A percentile compares a stretch with the other conserved stretches of the same genome.
Evolutionary conservation across 148 eudicot species (phyloP).

Genomic region (Fagopyrum homotropicum): DNA sequence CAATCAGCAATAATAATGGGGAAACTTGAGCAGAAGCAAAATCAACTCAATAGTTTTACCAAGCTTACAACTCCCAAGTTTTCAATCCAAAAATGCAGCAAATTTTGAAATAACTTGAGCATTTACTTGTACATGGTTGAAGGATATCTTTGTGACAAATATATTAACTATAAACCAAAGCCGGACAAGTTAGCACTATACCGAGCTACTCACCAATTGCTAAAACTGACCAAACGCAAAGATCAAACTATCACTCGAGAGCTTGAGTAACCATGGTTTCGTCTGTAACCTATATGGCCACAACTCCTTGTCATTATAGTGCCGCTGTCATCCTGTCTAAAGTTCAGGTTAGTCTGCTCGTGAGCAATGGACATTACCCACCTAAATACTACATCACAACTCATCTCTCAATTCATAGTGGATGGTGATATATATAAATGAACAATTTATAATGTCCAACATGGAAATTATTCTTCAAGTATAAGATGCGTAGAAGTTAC

Average conservation of each 20-base stretch:
- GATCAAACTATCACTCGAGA: too few relatives aligned
- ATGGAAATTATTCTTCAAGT: background rate
- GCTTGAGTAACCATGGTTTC: too few relatives aligned
- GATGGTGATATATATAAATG: too few relatives aligned
- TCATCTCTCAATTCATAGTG: background rate
- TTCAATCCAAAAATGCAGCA: too few relatives aligned
- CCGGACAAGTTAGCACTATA: background rate
- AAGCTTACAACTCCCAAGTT: too few relatives aligned
- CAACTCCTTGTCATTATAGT: too few relatives aligned
- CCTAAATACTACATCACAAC: background rate
- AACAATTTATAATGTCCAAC: background rate
- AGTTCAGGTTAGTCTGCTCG: background rate
- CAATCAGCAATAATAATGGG: background rate
- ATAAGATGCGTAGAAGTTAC: background rate
- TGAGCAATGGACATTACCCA: background rate
- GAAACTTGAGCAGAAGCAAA: background rate
- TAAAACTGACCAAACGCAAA: too few relatives aligned
- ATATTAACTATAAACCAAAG: background rate
- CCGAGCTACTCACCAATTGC: background rate
- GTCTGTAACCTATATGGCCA: too few relatives aligned
- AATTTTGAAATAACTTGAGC: too few relatives aligned
- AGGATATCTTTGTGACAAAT: background rate
- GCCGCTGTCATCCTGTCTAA: slow-evolving; percentile 13
- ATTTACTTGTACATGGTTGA: background rate
- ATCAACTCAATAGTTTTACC: too few relatives aligned